A percentile compares a stretch with the other conserved stretches of the same genome.
These are phyloP conservation scores for Phyllostachys edulis DNA, from an alignment of 176 grass and related monocot species.

Conservation along the genomic window DNA sequence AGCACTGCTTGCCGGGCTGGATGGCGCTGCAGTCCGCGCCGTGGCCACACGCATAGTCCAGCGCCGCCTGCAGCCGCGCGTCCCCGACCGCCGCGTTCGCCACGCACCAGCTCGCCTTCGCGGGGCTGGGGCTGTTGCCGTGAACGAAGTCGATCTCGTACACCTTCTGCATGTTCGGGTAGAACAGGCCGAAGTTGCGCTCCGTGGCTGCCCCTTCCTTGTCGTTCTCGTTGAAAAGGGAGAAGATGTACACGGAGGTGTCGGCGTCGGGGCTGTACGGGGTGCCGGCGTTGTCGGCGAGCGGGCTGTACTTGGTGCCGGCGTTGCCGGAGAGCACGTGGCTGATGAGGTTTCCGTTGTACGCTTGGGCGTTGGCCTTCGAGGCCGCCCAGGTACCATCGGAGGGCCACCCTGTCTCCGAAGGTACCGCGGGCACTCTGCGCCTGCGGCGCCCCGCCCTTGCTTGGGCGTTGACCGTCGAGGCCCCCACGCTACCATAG, in stretches of 20 bases:
- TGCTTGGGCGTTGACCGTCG: constrained; percentile 10
- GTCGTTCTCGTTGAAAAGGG: constrained; percentile 70
- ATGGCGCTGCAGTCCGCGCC: constrained; percentile 67
- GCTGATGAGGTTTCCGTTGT: constrained; percentile 42
- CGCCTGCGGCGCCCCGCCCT: too few relatives aligned
- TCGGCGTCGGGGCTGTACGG: constrained; percentile 33
- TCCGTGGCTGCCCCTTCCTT: constrained; percentile 40
- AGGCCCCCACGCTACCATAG: not conserved
- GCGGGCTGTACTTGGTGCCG: not conserved
- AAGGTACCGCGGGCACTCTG: too few relatives aligned
- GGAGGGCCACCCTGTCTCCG: not conserved
- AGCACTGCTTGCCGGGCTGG: constrained; percentile 47
- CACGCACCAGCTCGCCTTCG: constrained; percentile 38
- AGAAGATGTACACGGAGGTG: constrained; percentile 65
- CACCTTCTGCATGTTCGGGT: constrained; percentile 47
- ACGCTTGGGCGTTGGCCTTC: constrained; percentile 43
- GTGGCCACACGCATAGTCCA: constrained; percentile 64
- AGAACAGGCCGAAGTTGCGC: constrained; percentile 66
- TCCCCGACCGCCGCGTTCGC: constrained; percentile 39
- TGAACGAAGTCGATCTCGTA: constrained; percentile 58
- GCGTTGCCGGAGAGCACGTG: constrained; percentile 51
- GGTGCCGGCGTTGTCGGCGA: not conserved
- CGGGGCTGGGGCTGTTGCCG: not conserved
- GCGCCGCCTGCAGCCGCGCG: constrained; percentile 40
- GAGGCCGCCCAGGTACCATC: not conserved